A percentile compares a stretch with the other conserved stretches of the same genome.
phyloP scores from a whole-genome alignment of 2,329 filamentous ascomycete genomes.

The Phialemonium atrogriseum region DNA sequence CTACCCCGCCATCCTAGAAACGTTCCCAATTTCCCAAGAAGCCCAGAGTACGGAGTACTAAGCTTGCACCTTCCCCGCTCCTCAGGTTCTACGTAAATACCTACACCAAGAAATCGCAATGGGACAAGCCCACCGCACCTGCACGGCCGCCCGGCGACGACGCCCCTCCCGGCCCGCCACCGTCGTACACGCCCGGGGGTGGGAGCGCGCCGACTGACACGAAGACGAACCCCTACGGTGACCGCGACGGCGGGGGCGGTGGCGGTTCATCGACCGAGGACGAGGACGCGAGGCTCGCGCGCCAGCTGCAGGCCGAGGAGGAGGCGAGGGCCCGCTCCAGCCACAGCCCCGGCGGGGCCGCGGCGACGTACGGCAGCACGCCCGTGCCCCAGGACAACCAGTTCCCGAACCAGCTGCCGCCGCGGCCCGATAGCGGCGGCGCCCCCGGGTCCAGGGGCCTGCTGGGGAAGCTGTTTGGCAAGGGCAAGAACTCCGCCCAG shows the following conservation, averaged over 20 bases:
- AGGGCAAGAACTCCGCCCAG: slow-evolving; percentile 34
- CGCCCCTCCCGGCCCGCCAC: slow-evolving; percentile 53
- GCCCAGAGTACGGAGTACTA: slow-evolving; percentile 76
- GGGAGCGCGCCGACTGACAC: slow-evolving; percentile 39
- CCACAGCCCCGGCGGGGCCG: slow-evolving; percentile 18
- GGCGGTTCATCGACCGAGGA: slow-evolving; percentile 28
- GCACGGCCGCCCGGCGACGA: slow-evolving; percentile 36
- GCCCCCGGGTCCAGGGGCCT: slow-evolving; percentile 35
- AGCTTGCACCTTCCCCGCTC: slow-evolving; percentile 5
- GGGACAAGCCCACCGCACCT: slow-evolving; percentile 72
- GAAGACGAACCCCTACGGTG: slow-evolving; percentile 66
- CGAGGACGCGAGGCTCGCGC: slow-evolving; percentile 67
- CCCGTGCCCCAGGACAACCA: slow-evolving; percentile 17
- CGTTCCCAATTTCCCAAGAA: slow-evolving; percentile 66
- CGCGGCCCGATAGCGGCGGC: slow-evolving; percentile 22
- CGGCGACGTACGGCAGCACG: slow-evolving; percentile 25
- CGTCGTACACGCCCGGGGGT: slow-evolving; percentile 51
- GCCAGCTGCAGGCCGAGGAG: slow-evolving; percentile 77
- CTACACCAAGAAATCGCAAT: slow-evolving; percentile 81
- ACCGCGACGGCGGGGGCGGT: slow-evolving; percentile 25
- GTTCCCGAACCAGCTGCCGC: slow-evolving; percentile 33
- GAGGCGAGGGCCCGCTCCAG: slow-evolving; percentile 46
- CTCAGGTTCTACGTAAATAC: slow-evolving; percentile 84
- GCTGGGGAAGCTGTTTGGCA: slow-evolving; percentile 42
- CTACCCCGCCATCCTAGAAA: neutral